These are phyloP conservation scores for Elongisporangium undulatum DNA, from an alignment of 352 stramenopile species.

Conservation along the genomic window DNA sequence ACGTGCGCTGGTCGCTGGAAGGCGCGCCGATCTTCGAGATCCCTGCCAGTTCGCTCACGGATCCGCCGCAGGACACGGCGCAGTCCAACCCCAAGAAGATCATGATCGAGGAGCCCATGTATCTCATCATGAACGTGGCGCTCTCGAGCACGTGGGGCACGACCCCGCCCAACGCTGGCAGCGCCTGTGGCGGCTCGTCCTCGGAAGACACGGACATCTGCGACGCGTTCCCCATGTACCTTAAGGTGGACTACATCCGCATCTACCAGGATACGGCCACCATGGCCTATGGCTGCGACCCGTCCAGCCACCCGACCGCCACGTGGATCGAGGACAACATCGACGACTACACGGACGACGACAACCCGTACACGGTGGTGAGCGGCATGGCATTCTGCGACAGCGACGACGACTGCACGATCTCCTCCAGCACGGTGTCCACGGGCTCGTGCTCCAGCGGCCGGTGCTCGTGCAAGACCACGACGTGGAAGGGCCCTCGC, in stretches of 20 bases:
- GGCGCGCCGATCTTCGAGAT: slow-evolving; percentile 52
- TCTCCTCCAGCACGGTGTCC: slow-evolving; percentile 21
- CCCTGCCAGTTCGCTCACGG: slow-evolving; percentile 28
- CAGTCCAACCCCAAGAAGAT: slow-evolving; percentile 71
- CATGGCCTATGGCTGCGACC: slow-evolving; percentile 49
- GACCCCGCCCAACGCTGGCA: slow-evolving; percentile 29
- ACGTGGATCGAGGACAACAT: slow-evolving; percentile 61
- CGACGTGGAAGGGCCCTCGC: slow-evolving; percentile 39
- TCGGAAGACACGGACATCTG: slow-evolving; percentile 38
- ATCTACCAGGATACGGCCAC: slow-evolving; percentile 32
- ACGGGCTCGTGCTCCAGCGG: slow-evolving; percentile 24
- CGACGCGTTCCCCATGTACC: slow-evolving; percentile 53
- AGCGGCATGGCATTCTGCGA: slow-evolving; percentile 40
- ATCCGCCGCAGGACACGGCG: slow-evolving; percentile 21
- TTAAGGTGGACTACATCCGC: slow-evolving; percentile 77
- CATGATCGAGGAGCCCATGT: slow-evolving; percentile 50
- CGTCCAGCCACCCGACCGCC: slow-evolving; percentile 45
- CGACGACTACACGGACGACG: too few relatives aligned
- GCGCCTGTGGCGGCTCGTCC: slow-evolving; percentile 19
- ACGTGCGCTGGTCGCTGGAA: slow-evolving; percentile 50
- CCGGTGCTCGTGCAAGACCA: slow-evolving; percentile 23
- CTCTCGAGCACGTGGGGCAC: slow-evolving; percentile 78
- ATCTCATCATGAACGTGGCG: slow-evolving; percentile 90
- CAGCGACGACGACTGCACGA: slow-evolving; percentile 45
- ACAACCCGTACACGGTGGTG: slow-evolving; percentile 42